Evolutionary conservation across 2,329 filamentous ascomycete species (phyloP).

Genomic region (Scortechinia acanthostroma): DNA sequence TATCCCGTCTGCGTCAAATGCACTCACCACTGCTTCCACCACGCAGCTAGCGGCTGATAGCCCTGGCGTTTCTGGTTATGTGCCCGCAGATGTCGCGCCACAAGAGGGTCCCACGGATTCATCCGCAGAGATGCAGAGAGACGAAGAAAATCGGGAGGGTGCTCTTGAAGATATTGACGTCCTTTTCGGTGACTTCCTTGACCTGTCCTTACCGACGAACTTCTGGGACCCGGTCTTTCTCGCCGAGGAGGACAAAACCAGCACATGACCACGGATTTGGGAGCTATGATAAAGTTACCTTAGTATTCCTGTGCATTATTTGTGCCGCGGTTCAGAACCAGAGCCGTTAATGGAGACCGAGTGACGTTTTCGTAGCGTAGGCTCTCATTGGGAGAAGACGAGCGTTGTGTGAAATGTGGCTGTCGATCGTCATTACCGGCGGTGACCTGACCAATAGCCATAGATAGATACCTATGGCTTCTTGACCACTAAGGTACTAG

Average conservation of each 20-base stretch:
- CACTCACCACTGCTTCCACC: neutral
- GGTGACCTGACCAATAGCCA: too few species aligned
- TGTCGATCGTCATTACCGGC: constrained; percentile 9
- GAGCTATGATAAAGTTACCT: too few species aligned
- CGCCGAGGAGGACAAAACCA: constrained; percentile 4
- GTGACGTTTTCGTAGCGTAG: too few species aligned
- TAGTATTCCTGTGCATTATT: too few species aligned
- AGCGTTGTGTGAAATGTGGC: too few species aligned
- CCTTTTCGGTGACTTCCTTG: constrained; percentile 21
- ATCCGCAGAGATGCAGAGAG: neutral
- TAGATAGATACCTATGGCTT: too few species aligned
- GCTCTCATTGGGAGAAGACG: too few species aligned
- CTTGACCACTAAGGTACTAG: too few species aligned
- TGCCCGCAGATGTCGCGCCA: neutral
- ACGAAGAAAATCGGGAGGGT: neutral
- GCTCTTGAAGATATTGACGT: constrained; percentile 21
- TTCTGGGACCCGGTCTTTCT: constrained; percentile 17
- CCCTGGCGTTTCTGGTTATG: neutral
- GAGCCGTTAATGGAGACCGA: too few species aligned
- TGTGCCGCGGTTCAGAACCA: too few species aligned
- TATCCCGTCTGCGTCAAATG: neutral
- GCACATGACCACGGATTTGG: too few species aligned
- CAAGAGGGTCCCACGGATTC: neutral
- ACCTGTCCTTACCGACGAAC: constrained; percentile 21
- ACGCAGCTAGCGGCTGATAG: neutral